Evolutionary conservation across 2,329 filamentous ascomycete genomes (phyloP), one percentile per base, ranked within the genome.

Genomic region (Purpureocillium takamizusanense): DNA sequence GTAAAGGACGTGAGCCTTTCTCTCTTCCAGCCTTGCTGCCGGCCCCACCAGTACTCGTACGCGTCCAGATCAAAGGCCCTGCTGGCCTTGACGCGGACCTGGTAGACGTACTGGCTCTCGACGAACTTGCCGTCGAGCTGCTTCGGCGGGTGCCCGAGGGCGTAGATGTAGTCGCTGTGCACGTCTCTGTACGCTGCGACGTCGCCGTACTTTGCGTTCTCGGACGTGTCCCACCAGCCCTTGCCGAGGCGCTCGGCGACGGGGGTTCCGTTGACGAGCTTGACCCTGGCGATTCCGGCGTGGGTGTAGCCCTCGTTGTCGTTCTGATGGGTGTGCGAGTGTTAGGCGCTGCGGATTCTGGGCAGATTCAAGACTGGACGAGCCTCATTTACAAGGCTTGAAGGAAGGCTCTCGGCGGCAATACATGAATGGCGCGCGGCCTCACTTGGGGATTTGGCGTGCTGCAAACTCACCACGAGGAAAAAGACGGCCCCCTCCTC

Each of bases 1-100:
- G 47, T 53, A 27, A 62, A 63, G 21, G 42, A 43, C 0, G 46
- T 54, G 18, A 64, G 40, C 3, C 54, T 45, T 13, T 56, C 50
- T 0, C 37, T 40, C 43, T 52, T 62, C 63, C 63, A 66, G 2
- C 62, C 60, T 14, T 52, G 46, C 11, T 53, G 42, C 3, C 50
- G 49, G 0, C 63, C 62, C 61, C 61, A 66, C 56, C 57, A 65
- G 39, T 66, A 66, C 45, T 66, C 52, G 30, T 66, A 65, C 35
- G 51, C 54, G 11, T 30, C 35, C 7, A 63, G 41, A 8, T 65
- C 54, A 23, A 65, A 65, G 0, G 60, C 59, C 8, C 62, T 49
- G 2, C 37, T 21, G 1, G 57, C 56, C 15, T 48, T 49, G 2
- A 66, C 62, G 4, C 62, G 54, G 1, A 54, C 52, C 41, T 62